Percentiles rank a stretch among this genome's conserved stretches.
Evolutionary conservation across 225 moss, liverwort and hornwort genomes (phyloP).

Genomic region (Polytrichum formosum): DNA sequence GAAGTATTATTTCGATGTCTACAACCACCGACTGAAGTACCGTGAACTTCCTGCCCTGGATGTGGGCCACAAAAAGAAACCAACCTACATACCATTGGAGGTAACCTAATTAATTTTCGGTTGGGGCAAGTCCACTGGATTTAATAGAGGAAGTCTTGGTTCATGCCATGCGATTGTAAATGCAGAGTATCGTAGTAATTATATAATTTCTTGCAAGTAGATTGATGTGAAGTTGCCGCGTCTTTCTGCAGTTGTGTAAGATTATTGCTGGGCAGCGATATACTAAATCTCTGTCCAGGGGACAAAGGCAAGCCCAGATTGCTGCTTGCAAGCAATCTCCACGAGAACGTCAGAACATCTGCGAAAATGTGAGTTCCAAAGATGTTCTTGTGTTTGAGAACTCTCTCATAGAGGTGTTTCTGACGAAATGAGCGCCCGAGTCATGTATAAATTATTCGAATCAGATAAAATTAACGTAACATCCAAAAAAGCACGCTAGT

Average conservation of each 20-base stretch:
- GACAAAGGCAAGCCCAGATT: constrained; percentile 67
- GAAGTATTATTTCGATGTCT: constrained; percentile 49
- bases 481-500: too few species aligned
- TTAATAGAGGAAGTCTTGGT: too few species aligned
- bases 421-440: too few species aligned
- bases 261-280: constrained; percentile 73
- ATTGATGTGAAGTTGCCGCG: not conserved
- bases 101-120: constrained; percentile 10
- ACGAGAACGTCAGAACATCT: constrained; percentile 43
- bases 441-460: too few species aligned
- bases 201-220: too few species aligned
- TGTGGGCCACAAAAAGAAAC: constrained; percentile 51
- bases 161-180: too few species aligned
- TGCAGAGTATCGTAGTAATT: too few species aligned
- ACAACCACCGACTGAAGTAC: constrained; percentile 36
- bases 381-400: too few species aligned
- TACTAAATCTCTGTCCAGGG: constrained; percentile 55
- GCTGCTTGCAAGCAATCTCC: constrained; percentile 67
- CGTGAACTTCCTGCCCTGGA: constrained; percentile 53
- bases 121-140: too few species aligned
- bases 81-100: constrained; percentile 50
- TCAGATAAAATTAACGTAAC: too few species aligned
- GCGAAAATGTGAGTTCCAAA: constrained; percentile 42
- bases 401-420: not conserved
- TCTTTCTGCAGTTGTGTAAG: constrained; percentile 55